phyloP scores from a whole-genome alignment of 192 early-diverging fungal genomes.

The Rhizophagus prolifer region DNA sequence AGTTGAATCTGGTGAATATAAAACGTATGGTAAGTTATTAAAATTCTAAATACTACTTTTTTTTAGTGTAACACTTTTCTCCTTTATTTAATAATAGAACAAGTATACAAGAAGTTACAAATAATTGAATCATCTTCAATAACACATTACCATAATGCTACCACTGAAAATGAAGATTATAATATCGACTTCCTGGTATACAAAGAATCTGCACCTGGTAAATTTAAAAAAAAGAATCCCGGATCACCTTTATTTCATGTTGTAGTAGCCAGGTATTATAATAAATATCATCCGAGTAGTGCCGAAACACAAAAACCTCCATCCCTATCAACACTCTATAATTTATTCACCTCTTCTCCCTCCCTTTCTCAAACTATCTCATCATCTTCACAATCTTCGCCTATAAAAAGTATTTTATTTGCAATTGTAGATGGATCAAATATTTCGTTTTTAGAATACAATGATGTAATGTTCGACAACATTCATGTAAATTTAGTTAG shows the following conservation, averaged over 20 bases:
- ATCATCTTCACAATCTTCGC: background rate
- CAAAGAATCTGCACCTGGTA: background rate
- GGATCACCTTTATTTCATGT: background rate
- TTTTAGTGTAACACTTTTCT: background rate
- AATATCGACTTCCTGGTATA: conserved; percentile 12
- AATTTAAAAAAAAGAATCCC: conserved; percentile 14
- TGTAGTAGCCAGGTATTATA: conserved; percentile 6
- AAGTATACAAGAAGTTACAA: conserved; percentile 37
- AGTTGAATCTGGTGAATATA: conserved; percentile 13
- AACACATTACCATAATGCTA: conserved; percentile 5
- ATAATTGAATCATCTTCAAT: conserved; percentile 29
- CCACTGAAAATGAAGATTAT: background rate
- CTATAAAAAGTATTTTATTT: conserved; percentile 3
- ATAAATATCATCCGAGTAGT: background rate
- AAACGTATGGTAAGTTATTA: conserved; percentile 27
- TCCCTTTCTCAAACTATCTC: too few relatives aligned
- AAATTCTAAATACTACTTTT: background rate
- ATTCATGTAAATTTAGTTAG: background rate
- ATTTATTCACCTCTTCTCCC: background rate
- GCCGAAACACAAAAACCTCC: conserved; percentile 2
- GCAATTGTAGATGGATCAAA: conserved; percentile 12
- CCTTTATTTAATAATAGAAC: conserved; percentile 21
- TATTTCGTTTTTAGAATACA: conserved; percentile 12
- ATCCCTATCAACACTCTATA: background rate
- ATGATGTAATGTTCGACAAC: conserved; percentile 4